Evolutionary conservation across 164 flowering plant genomes (phyloP).

Genomic region (Magnolia officinalis): DNA sequence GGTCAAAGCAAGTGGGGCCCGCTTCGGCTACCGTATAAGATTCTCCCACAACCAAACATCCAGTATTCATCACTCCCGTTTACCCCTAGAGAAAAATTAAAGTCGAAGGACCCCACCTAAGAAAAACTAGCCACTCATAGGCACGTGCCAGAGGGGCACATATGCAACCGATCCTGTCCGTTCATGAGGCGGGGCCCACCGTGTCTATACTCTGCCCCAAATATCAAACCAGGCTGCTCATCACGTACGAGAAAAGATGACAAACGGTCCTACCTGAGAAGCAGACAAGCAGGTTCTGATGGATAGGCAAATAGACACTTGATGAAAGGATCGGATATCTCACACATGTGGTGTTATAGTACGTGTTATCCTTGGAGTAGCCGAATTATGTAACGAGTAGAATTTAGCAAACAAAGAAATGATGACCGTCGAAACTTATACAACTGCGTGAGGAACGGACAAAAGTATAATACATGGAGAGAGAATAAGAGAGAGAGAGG

Average conservation of each 20-base stretch:
- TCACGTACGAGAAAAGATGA: not conserved
- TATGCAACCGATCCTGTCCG: no score
- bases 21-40: not conserved
- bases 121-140: not conserved
- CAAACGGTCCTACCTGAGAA: not conserved
- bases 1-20: not conserved
- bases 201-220: no score
- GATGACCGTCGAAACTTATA: not conserved
- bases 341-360: not conserved
- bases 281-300: no score
- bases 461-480: not conserved
- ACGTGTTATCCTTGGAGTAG: not conserved
- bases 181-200: no score
- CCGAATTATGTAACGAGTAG: not conserved
- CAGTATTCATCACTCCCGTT: not conserved
- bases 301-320: no score
- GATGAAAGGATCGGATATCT: no score
- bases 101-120: not conserved
- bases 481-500: not conserved
- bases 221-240: not conserved
- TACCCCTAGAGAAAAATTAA: not conserved
- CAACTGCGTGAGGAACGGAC: no score
- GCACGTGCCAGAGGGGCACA: not conserved
- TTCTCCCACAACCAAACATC: not conserved
- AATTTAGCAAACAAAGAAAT: no score